A percentile compares a stretch with the other conserved stretches of the same genome.
Conservation (phyloP, 192 early-diverging fungal genomes). For the Coemansia sp. region DNA sequence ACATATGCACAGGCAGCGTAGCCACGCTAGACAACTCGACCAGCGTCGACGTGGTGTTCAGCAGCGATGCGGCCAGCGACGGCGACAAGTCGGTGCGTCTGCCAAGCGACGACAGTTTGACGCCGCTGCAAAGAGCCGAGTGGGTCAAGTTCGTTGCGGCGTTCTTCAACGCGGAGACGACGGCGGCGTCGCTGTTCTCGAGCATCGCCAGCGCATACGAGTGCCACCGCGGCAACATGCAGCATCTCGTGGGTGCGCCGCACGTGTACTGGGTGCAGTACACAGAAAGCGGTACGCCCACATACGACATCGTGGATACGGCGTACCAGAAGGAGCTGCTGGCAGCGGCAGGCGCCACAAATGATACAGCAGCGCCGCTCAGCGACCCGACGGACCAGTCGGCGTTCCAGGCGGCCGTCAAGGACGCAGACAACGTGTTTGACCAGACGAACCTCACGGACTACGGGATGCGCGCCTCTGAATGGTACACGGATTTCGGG, state of each 20-base stretch:
- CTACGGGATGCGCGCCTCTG: constrained; percentile 26
- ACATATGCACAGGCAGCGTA: constrained; percentile 36
- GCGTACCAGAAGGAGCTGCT: constrained; percentile 60
- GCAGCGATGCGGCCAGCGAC: constrained; percentile 29
- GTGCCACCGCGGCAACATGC: constrained; percentile 47
- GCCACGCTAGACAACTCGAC: constrained; percentile 11
- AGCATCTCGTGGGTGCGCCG: constrained; percentile 28
- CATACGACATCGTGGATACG: constrained; percentile 53
- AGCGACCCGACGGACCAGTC: constrained; percentile 24
- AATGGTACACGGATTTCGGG: constrained; percentile 46
- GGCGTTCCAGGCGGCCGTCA: constrained; percentile 56
- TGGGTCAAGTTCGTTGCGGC: constrained; percentile 50
- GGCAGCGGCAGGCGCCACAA: constrained; percentile 63
- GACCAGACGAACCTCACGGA: constrained; percentile 60
- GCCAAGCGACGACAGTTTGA: constrained; percentile 32
- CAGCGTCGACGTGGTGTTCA: constrained; percentile 29
- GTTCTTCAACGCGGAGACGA: constrained; percentile 45
- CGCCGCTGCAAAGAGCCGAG: constrained; percentile 44
- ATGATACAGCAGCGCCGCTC: constrained; percentile 37
- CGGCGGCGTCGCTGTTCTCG: constrained; percentile 30
- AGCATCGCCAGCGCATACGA: constrained; percentile 38
- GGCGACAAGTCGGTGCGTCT: constrained; percentile 28
- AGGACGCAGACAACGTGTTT: constrained; percentile 61
- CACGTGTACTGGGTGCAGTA: constrained; percentile 65
- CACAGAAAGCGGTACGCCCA: constrained; percentile 40